Evolutionary conservation across 331 rosid species (phyloP).

Genomic region (Pyrus hybrid): DNA sequence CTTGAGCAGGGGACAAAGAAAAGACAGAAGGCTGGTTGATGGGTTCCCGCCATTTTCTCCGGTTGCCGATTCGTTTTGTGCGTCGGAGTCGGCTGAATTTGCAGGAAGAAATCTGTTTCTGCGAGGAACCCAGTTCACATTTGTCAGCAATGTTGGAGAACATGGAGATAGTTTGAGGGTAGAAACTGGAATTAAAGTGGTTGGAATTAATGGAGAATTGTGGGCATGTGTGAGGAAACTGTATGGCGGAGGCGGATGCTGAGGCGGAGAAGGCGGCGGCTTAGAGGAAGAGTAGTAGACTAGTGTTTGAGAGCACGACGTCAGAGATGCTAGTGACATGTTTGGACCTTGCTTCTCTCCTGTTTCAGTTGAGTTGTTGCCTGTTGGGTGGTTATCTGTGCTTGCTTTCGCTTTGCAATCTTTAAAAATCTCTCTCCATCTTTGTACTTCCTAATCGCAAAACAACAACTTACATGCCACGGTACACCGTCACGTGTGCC

Average conservation of each 20-base stretch:
- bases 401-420: too few species aligned
- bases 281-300: background rate
- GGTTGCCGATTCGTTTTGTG: constrained; percentile 14
- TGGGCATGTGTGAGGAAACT: background rate
- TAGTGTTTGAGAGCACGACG: constrained; percentile 8
- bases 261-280: too few species aligned
- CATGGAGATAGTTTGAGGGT: constrained; percentile 10
- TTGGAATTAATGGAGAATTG: background rate
- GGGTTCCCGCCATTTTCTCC: background rate
- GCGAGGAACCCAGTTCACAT: constrained; percentile 18
- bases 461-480: too few species aligned
- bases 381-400: background rate
- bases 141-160: background rate
- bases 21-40: constrained; percentile 35
- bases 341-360: background rate
- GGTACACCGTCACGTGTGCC: too few species aligned
- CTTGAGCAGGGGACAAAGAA: constrained; percentile 76
- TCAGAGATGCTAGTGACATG: constrained; percentile 11
- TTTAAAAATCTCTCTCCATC: too few species aligned
- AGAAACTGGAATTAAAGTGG: constrained; percentile 16
- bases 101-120: constrained; percentile 25
- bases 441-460: too few species aligned
- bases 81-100: constrained; percentile 34
- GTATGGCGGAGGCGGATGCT: constrained; percentile 2
- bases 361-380: background rate